Conservation (phyloP, 2,329 filamentous ascomycete genomes). For the Teratosphaeria gauchensis region DNA sequence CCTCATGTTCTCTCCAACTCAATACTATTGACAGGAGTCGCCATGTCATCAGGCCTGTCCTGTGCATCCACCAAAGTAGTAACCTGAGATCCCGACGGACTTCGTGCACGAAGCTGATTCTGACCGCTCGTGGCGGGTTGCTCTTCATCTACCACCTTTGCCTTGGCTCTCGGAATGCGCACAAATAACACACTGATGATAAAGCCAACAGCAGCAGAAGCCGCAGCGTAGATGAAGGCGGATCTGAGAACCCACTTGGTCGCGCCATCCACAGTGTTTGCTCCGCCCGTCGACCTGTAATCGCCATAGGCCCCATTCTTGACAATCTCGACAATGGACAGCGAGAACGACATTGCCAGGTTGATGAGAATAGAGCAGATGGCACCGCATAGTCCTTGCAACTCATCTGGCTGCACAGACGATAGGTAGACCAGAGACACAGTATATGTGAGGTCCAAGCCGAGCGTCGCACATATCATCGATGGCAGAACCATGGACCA, state of each 20-base stretch:
- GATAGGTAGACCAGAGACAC: slow-evolving; percentile 25
- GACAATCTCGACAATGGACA: slow-evolving; percentile 26
- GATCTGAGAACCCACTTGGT: slow-evolving; percentile 15
- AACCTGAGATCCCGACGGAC: neutral
- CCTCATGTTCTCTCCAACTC: slow-evolving; percentile 1
- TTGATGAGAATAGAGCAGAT: slow-evolving; percentile 28
- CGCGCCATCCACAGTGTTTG: neutral
- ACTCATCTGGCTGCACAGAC: slow-evolving; percentile 20
- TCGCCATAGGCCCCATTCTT: slow-evolving; percentile 9
- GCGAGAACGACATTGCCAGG: slow-evolving; percentile 27
- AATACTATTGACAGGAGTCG: slow-evolving; percentile 5
- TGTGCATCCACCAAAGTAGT: neutral
- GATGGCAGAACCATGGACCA: slow-evolving; percentile 28
- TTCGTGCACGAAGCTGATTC: neutral
- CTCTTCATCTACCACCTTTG: slow-evolving; percentile 15
- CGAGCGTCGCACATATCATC: slow-evolving; percentile 27
- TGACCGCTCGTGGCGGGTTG: slow-evolving; percentile 1
- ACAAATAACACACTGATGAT: slow-evolving; percentile 20
- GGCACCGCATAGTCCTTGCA: slow-evolving; percentile 27
- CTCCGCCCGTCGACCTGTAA: neutral
- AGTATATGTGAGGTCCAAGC: slow-evolving; percentile 29
- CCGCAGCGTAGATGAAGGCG: slow-evolving; percentile 24
- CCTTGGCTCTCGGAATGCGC: slow-evolving; percentile 16
- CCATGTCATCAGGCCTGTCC: neutral
- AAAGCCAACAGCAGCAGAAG: slow-evolving; percentile 20